Evolutionary conservation across 495 filamentous ascomycete species (phyloP).

Genomic region (Hyaloscypha variabilis): DNA sequence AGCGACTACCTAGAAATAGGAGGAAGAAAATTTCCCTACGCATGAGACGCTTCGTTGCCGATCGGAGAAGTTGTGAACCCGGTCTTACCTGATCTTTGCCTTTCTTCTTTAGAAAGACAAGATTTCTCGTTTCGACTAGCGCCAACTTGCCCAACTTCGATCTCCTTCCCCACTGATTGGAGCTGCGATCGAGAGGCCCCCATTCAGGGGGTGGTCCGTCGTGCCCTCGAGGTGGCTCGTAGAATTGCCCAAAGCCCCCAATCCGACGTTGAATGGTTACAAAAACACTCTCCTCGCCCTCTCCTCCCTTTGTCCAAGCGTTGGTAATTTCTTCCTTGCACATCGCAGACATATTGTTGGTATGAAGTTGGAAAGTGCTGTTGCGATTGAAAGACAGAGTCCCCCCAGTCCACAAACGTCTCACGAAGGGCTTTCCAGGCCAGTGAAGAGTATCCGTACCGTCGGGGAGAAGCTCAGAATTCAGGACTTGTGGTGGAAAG

Average conservation of each 20-base stretch:
- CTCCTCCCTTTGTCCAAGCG: conserved; percentile 50
- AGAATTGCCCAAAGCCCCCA: neutral
- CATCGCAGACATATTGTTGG: conserved; percentile 55
- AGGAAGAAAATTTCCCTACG: neutral
- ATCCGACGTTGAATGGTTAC: conserved; percentile 22
- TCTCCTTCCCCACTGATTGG: neutral
- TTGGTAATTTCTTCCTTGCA: conserved; percentile 60
- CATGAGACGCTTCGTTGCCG: neutral
- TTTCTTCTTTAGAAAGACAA: conserved; percentile 62
- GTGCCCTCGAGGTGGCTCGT: neutral
- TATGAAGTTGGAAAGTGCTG: conserved; percentile 24
- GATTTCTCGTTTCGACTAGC: conserved; percentile 15
- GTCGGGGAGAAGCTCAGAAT: conserved; percentile 61
- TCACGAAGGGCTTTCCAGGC: conserved; percentile 62
- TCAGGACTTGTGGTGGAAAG: conserved; percentile 63
- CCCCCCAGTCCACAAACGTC: conserved; percentile 84
- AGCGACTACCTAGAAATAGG: neutral
- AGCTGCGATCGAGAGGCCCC: neutral
- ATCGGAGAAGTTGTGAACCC: neutral
- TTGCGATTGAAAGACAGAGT: conserved; percentile 39
- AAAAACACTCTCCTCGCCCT: conserved; percentile 54
- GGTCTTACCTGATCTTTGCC: neutral
- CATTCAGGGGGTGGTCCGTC: neutral
- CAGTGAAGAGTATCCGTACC: conserved; percentile 74
- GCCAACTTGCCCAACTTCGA: neutral